Evolutionary conservation across 2,329 filamentous ascomycete genomes (phyloP).

Genomic region (Tolypocladium capitatum): DNA sequence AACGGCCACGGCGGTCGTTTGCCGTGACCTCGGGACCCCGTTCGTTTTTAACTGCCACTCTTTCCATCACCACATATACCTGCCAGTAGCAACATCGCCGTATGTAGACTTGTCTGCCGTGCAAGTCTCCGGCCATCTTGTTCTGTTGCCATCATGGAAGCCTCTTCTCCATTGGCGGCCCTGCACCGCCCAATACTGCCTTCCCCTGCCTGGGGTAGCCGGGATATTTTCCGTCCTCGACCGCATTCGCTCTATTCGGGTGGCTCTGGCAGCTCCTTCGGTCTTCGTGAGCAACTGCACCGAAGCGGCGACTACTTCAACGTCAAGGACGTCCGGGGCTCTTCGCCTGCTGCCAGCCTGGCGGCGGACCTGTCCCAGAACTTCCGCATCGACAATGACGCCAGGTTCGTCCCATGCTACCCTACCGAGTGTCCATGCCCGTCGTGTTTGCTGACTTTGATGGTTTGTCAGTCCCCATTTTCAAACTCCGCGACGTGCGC

Average conservation of each 20-base stretch:
- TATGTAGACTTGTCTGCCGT: neutral
- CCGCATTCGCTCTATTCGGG: conserved; percentile 33
- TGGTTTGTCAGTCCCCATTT: conserved; percentile 22
- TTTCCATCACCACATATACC: conserved; percentile 11
- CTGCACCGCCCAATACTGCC: conserved; percentile 64
- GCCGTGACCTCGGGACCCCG: conserved; percentile 1
- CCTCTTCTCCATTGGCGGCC: conserved; percentile 84
- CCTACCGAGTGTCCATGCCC: neutral
- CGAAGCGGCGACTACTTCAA: conserved; percentile 67
- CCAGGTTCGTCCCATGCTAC: conserved; percentile 51
- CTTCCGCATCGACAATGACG: conserved; percentile 74
- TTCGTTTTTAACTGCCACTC: conserved; percentile 4
- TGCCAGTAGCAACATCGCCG: conserved; percentile 11
- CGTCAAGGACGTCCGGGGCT: conserved; percentile 63
- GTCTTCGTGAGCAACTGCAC: conserved; percentile 63
- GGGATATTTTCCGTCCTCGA: conserved; percentile 39
- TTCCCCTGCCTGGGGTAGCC: conserved; percentile 43
- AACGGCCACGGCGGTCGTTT: neutral
- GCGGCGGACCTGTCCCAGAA: conserved; percentile 94
- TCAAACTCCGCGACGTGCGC: conserved; percentile 26
- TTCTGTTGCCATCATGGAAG: conserved; percentile 53
- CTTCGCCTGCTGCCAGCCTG: conserved; percentile 80
- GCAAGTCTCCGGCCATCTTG: conserved; percentile 1
- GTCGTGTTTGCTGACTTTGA: conserved; percentile 1
- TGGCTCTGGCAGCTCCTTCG: conserved; percentile 54